phyloP scores from a whole-genome alignment of 1,284 basidiomycete species.

The Cryptococcus jaspeensis region DNA sequence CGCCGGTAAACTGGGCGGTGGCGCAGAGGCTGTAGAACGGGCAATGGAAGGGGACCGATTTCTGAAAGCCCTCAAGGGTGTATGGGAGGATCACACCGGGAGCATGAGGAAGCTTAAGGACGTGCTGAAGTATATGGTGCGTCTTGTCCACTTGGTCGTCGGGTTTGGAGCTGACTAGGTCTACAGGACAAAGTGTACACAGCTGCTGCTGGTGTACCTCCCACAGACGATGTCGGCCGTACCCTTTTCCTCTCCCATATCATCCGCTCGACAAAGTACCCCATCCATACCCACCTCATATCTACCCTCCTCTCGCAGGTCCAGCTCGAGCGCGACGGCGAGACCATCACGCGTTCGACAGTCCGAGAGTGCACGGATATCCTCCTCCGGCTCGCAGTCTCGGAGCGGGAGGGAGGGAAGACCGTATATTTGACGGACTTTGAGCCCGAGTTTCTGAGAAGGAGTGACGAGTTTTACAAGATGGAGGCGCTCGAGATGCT shows the following conservation, averaged over 20 bases:
- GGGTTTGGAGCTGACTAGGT: background rate
- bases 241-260: constrained; percentile 83
- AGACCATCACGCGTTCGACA: constrained; percentile 84
- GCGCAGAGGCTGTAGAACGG: constrained; percentile 44
- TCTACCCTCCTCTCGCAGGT: constrained; percentile 82
- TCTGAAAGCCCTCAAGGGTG: constrained; percentile 74
- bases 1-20: constrained; percentile 35
- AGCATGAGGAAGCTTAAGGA: constrained; percentile 88
- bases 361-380: constrained; percentile 89
- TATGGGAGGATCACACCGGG: constrained; percentile 92
- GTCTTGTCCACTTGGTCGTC: constrained; percentile 26
- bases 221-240: constrained; percentile 79
- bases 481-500: constrained; percentile 71
- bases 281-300: constrained; percentile 80
- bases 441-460: constrained; percentile 76
- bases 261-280: constrained; percentile 60
- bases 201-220: constrained; percentile 66
- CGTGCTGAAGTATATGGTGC: constrained; percentile 93
- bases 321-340: constrained; percentile 86
- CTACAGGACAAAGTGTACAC: constrained; percentile 88
- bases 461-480: constrained; percentile 78
- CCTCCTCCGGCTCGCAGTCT: constrained; percentile 53
- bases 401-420: constrained; percentile 47
- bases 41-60: constrained; percentile 73
- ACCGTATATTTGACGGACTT: constrained; percentile 83